Base-by-base conservation (phyloP, 164 flowering plant species). In the Euptelea pleiosperma region DNA sequence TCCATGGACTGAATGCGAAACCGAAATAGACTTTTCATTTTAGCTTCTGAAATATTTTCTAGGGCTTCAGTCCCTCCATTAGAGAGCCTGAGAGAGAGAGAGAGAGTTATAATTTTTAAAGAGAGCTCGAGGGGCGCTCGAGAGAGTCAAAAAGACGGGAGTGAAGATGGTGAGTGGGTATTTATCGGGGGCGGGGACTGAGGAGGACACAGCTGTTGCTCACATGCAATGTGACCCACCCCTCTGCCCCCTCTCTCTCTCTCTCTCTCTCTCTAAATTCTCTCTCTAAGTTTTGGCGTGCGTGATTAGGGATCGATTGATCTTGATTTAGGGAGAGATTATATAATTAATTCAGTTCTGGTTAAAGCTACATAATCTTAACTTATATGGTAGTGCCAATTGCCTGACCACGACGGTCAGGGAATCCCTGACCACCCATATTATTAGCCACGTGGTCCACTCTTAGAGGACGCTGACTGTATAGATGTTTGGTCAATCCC, bases 151-250 rank as follows among this genome's bases (percentile, higher is more conserved):
- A 80, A 76, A 68, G 76, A 55, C 52, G 29, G 18, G 55, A 56
- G 59, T 4, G 46, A 74, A 64, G 76, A 71, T 58, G 82, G 73
- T 44, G 52, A 73, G 67, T 65, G 58, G 75, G 67, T 80, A 83
- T 83, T 73, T 78, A 83, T 75, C 67, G 57, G 55, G 70, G 52
- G 2, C n/a, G 57, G 55, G 63, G 55, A 48, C 40, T 66, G 55
- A 64, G 63, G 60, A 71, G 68, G 75, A 57, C 75, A 78, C 83
- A 80, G 91, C 87, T 80, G 90, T 68, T 75, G 74, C 60, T 81
- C 91, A 84, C 91, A 86, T 82, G 96, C 75, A 88, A 79, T 79
- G 85, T 83, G 85, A 68, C 74, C 58, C 35, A 55, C 59, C 58
- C 52, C 33, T 26, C 43, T 54, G 30, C 44, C n/a, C 10, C 29